A percentile compares a stretch with the other conserved stretches of the same genome.
Conservation (phyloP, 1,284 basidiomycete species). For the Puccinia coronata region DNA sequence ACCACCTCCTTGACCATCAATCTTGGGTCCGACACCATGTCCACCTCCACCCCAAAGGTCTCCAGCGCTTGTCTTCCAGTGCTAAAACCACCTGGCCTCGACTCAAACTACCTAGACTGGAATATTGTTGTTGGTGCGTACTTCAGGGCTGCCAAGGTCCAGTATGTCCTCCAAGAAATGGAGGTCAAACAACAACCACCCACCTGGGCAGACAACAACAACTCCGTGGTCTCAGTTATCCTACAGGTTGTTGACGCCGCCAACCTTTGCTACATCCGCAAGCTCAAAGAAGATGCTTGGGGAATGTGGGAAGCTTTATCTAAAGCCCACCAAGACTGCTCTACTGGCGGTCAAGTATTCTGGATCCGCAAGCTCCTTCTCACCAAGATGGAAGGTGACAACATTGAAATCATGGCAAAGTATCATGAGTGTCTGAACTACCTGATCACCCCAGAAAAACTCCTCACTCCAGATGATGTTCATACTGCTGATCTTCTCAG, state of each 20-base stretch:
- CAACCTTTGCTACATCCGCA: background rate
- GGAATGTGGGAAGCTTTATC: background rate
- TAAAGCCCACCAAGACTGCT: background rate
- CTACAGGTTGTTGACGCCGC: background rate
- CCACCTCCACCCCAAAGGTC: background rate
- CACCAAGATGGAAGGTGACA: background rate
- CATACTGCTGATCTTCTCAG: background rate
- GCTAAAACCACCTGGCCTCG: background rate
- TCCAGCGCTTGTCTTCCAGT: background rate
- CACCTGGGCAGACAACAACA: background rate
- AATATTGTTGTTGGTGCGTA: background rate
- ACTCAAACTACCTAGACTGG: background rate
- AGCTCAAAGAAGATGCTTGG: background rate
- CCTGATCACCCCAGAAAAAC: background rate
- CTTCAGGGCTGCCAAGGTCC: background rate
- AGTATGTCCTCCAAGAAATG: background rate
- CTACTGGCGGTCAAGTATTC: background rate
- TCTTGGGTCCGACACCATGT: background rate
- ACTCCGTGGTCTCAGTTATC: background rate
- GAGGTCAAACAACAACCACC: background rate
- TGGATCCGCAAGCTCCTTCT: constrained; percentile 6
- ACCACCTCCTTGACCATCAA: background rate
- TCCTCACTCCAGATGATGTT: too few relatives aligned
- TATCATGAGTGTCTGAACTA: background rate
- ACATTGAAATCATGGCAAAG: background rate